A percentile compares a stretch with the other conserved stretches of the same genome.
Evolutionary conservation across 139 green algal species (phyloP).

Genomic region (Raphidocelis subcapitata): DNA sequence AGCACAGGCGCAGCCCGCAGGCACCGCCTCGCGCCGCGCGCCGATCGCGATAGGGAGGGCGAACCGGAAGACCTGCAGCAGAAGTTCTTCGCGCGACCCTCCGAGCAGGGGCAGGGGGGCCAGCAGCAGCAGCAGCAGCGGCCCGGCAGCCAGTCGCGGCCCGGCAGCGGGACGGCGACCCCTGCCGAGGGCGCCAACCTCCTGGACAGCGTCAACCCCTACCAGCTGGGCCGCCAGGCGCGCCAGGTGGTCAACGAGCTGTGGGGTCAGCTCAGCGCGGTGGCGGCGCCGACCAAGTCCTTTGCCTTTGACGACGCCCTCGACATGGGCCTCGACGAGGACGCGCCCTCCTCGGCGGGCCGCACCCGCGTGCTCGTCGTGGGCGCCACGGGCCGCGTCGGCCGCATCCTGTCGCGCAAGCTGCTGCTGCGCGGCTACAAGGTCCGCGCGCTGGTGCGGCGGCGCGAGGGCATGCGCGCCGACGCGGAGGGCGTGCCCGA

Average conservation of each 20-base stretch:
- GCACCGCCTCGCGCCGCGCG: too few species aligned
- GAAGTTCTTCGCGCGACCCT: too few species aligned
- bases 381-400: constrained; percentile 90
- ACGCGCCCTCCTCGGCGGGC: constrained; percentile 66
- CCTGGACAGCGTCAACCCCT: constrained; percentile 72
- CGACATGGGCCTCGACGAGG: constrained; percentile 30
- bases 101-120: too few species aligned
- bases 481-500: constrained; percentile 60
- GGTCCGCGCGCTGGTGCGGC: constrained; percentile 78
- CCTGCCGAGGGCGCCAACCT: constrained; percentile 8
- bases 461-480: constrained; percentile 22
- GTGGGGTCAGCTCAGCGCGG: constrained; percentile 67
- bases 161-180: not conserved
- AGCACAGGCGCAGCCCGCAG: too few species aligned
- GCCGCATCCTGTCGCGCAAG: constrained; percentile 91
- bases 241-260: constrained; percentile 83
- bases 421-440: constrained; percentile 96
- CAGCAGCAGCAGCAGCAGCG: constrained; percentile 12
- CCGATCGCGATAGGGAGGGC: too few species aligned
- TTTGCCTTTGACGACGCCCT: constrained; percentile 30
- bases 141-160: not conserved
- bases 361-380: constrained; percentile 93
- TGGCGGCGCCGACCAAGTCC: constrained; percentile 42
- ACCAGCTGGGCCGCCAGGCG: constrained; percentile 71
- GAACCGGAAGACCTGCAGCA: too few species aligned